A percentile compares a stretch with the other conserved stretches of the same genome.
These are phyloP conservation scores for Lathyrus oleraceus DNA, from an alignment of 306 rosid genomes.

Conservation along the genomic window DNA sequence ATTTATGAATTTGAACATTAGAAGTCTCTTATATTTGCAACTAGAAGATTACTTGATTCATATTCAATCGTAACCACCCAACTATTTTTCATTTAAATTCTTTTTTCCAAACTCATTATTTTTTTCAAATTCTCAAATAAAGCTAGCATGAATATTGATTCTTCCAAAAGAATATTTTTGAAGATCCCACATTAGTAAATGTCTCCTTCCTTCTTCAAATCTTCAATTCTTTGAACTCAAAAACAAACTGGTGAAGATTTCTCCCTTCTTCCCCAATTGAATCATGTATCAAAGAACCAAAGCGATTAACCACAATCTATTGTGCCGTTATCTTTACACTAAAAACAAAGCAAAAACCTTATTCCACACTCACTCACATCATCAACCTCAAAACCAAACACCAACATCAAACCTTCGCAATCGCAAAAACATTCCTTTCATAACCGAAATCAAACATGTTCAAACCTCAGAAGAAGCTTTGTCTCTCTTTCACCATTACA, in stretches of 20 bases:
- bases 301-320: slow-evolving; percentile 22
- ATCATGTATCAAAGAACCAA: slow-evolving; percentile 43
- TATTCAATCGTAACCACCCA: no score
- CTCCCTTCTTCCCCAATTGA: slow-evolving; percentile 5
- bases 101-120: no score
- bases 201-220: background rate
- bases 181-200: no score
- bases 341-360: background rate
- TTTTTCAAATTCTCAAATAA: no score
- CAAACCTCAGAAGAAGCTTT: slow-evolving; percentile 66
- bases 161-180: no score
- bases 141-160: no score
- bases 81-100: no score
- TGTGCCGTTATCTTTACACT: slow-evolving; percentile 19
- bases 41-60: no score
- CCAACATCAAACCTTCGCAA: slow-evolving; percentile 37
- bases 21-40: no score
- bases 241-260: background rate
- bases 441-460: slow-evolving; percentile 53
- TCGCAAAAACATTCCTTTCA: slow-evolving; percentile 58
- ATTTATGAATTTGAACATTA: no score
- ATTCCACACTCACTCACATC: background rate
- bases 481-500: slow-evolving; percentile 61
- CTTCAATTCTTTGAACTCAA: background rate
- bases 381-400: slow-evolving; percentile 2